Base-by-base conservation (phyloP, 306 rosid species). In the Prunus mume region DNA sequence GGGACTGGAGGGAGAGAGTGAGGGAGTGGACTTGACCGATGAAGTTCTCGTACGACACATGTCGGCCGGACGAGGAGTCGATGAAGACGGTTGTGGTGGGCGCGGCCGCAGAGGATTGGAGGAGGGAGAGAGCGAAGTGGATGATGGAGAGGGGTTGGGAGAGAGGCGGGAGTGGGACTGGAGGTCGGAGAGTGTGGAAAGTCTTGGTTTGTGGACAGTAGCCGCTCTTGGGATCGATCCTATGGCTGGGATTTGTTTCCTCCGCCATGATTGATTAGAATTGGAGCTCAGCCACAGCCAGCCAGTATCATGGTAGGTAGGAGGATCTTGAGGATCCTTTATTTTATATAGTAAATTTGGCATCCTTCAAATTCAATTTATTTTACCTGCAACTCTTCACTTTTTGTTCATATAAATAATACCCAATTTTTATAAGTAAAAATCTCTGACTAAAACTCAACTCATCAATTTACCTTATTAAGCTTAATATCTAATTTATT, bases 171-270 rank as follows among this genome's bases (percentile, higher is more conserved):
- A 87, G 90, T 2, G 90, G 86, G 76, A 83, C 72, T 3, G 45
- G 55, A 14, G 97, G 98, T 19, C 97, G 93, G 85, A 94, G 95
- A 72, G 88, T 85, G 45, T 83, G 90, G 82, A 81, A 92, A 69
- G 68, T 85, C 78, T 78, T 80, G 14, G 95, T 81, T 2, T 32
- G 18, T 0, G 78, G 57, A 54, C 80, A 88, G 84, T 82, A 94
- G 12, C 98, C 97, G 55, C 75, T 86, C 34, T 80, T 83, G 9
- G 85, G 87, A 12, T 91, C 89, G 75, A 84, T 52, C 11, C 22
- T 25, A 61, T 12, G 54, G 38, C 45, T 47, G 72, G 38, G 57
- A 45, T 5, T 68, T 50, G 22, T 5, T 46, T 50, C 12, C 9
- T 73, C 54, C 17, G 79, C 84, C 87, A 76, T 84, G 22, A 72